phyloP scores from a whole-genome alignment of 2,329 filamentous ascomycete species.

The Alternaria sp. region DNA sequence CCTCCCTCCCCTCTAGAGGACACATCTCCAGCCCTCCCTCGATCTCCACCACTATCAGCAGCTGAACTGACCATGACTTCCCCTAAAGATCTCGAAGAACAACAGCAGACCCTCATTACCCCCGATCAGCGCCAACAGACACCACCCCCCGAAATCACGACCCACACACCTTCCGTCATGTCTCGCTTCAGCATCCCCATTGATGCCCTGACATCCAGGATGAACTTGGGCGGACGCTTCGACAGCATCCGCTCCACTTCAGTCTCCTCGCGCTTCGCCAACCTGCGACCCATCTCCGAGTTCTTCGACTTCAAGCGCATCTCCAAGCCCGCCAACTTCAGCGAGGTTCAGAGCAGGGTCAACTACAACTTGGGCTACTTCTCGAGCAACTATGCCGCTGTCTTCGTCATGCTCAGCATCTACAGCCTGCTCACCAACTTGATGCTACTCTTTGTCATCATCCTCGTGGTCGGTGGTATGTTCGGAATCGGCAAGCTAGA shows the following conservation, averaged over 20 bases:
- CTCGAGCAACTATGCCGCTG: conserved; percentile 95
- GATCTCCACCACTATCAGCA: conserved; percentile 9
- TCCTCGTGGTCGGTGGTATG: conserved; percentile 84
- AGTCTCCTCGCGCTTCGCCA: conserved; percentile 83
- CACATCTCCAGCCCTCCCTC: conserved; percentile 32
- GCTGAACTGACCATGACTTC: conserved; percentile 42
- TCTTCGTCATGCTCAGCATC: conserved; percentile 94
- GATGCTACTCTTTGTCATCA: conserved; percentile 87
- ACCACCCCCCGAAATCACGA: conserved; percentile 5
- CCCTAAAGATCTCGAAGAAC: conserved; percentile 35
- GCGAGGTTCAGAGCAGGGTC: conserved; percentile 86
- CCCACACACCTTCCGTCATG: conserved; percentile 60
- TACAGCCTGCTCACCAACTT: conserved; percentile 92
- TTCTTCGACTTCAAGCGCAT: conserved; percentile 96
- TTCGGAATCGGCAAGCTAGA: conserved; percentile 90
- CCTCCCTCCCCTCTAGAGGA: conserved; percentile 23
- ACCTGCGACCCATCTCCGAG: conserved; percentile 87
- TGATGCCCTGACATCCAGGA: conserved; percentile 86
- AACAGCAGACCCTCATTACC: conserved; percentile 33
- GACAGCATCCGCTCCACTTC: conserved; percentile 80
- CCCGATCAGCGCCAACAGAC: conserved; percentile 23
- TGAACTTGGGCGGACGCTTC: conserved; percentile 87
- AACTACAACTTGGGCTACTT: conserved; percentile 98
- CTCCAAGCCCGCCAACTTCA: conserved; percentile 91
- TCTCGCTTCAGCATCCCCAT: conserved; percentile 90